Evolutionary conservation across 352 stramenopile species (phyloP).

Genomic region (Saprolegnia diclina): DNA sequence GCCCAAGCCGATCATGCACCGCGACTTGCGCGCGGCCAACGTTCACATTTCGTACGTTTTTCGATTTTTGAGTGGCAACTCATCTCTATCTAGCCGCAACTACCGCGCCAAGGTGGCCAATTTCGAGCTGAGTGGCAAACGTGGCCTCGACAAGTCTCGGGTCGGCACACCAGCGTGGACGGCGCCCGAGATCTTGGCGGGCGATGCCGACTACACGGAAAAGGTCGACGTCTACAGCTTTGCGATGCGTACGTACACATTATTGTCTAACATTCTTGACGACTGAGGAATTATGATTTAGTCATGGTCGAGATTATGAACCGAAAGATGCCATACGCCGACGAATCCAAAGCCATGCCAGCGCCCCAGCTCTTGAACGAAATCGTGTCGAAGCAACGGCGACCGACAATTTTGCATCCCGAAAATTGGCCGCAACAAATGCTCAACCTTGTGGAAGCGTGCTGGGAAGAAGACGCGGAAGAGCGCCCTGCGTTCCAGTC

Average conservation of each 20-base stretch:
- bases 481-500: background rate
- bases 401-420: background rate
- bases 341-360: background rate
- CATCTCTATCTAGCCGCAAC: background rate
- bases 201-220: slow-evolving; percentile 17
- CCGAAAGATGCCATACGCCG: background rate
- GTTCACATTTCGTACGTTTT: slow-evolving; percentile 9
- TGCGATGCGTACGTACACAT: slow-evolving; percentile 7
- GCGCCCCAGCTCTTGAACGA: background rate
- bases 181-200: slow-evolving; percentile 16
- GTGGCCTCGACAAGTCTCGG: background rate
- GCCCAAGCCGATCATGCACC: background rate
- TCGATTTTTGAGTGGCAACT: background rate
- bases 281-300: background rate
- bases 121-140: slow-evolving; percentile 3
- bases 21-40: background rate
- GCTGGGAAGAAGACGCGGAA: background rate
- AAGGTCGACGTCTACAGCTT: slow-evolving; percentile 26
- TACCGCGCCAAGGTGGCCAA: background rate
- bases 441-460: background rate
- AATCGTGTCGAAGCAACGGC: background rate
- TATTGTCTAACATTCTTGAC: background rate
- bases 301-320: slow-evolving; percentile 9
- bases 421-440: background rate
- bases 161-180: slow-evolving; percentile 12